Base-by-base conservation (phyloP, 2,329 filamentous ascomycete species). In the Aspergillus terreus region DNA sequence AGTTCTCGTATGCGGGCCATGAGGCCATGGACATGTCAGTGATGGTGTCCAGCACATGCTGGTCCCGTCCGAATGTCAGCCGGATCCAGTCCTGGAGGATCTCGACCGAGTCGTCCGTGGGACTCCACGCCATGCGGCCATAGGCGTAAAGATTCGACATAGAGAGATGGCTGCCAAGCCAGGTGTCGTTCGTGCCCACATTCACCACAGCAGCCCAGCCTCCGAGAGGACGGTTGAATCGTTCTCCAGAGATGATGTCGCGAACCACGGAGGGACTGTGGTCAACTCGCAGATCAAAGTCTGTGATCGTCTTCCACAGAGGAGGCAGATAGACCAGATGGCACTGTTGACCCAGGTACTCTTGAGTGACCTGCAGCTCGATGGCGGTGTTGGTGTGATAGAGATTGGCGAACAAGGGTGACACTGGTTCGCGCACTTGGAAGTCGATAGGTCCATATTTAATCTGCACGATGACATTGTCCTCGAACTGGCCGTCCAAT, bases 381-480 rank as follows among this genome's bases (percentile, higher is more conserved):
- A 88, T 82, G 0, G 82, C 82, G 10, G 66, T 71, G 43, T 66
- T 76, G 1, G 77, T 80, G 4, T 78, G 64, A 38, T 59, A 64
- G 6, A 81, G 59, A 43, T 78, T 74, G 5, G 75, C 77, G 55
- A 89, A 87, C 1, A 90, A 69, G 0, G 86, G 85, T 4, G 82
- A 86, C 1, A 78, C 69, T 1, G 86, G 82, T 64, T 88, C 86
- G 33, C 86, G 80, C 10, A 88, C 83, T 60, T 88, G 86, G 66
- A 89, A 88, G 62, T 89, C 86, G 53, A 88, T 88, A 0, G 86
- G 85, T 0, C 86, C 86, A 55, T 85, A 87, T 67, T 89, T 90
- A 68, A 89, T 84, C 63, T 90, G 86, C 2, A 89, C 76, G 0
- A 89, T 76, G 0, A 88, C 85, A 44, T 89, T 89, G 43, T 85